phyloP scores from a whole-genome alignment of 2,329 filamentous ascomycete species.

The Neofusicoccum kwambonambiense region DNA sequence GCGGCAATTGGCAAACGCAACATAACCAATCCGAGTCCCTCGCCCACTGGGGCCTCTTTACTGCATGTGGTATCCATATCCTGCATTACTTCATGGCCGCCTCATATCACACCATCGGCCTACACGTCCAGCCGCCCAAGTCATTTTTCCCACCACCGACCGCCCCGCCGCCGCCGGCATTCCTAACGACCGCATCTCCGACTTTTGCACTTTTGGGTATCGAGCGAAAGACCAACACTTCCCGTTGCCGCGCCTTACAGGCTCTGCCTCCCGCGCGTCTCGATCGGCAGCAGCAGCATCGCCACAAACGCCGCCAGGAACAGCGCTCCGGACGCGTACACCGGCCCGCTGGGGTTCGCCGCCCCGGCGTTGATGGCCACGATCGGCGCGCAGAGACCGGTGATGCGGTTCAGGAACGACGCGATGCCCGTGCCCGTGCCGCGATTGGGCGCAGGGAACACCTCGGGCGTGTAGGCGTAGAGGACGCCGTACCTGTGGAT shows the following conservation, averaged over 20 bases:
- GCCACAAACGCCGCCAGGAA: conserved; percentile 45
- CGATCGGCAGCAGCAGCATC: conserved; percentile 44
- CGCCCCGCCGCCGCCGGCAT: no score
- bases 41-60: background rate
- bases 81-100: background rate
- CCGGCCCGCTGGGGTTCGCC: conserved; percentile 41
- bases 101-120: background rate
- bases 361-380: conserved; percentile 53
- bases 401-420: conserved; percentile 67
- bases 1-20: background rate
- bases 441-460: conserved; percentile 70
- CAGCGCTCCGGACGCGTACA: conserved; percentile 44
- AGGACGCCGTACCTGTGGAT: conserved; percentile 61
- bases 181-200: background rate
- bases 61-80: background rate
- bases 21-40: background rate
- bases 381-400: conserved; percentile 67
- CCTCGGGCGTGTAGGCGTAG: conserved; percentile 74
- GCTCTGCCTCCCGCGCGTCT: conserved; percentile 44
- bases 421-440: conserved; percentile 72
- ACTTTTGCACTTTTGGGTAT: background rate
- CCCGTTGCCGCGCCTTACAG: conserved; percentile 28
- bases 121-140: no score
- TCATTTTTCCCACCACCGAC: no score
- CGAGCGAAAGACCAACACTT: background rate